Evolutionary conservation across 257 asterid genomes (phyloP), one percentile per base, ranked within the genome.

Genomic region (Petunia secreta): DNA sequence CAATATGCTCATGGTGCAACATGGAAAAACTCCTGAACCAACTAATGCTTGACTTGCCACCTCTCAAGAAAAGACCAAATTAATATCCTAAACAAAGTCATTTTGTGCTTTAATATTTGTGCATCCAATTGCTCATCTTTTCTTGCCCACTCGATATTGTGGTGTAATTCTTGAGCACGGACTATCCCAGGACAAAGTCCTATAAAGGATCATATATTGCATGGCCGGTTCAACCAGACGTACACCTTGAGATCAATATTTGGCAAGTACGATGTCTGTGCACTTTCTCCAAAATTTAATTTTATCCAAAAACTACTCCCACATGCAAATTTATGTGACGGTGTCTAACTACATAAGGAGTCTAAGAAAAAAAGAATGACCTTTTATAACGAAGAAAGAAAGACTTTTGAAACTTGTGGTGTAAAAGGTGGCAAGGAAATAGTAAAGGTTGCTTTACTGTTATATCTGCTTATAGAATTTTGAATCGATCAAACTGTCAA

Each of bases 21-120:
- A 43, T 16, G 57, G 75, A 68, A 9, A 50, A 39, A 64, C 73
- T 64, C 46, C 68, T 46, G 38, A 14, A 65, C 73, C 50, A 65
- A 65, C 50, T 68, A 40, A 68, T 43, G 5, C 40, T 68, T 37
- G 53, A 2, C 40, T 68, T 37, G 53, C 57, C n/a, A 44, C 58
- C 58, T 46, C 58, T 69, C 76, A 44, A 44, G 25, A 68, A 36
- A 37, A 6, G 41, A 63, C 43, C 43, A 63, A 34, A 44, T 25
- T 44, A 8, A 44, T 36, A 5, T 44, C 75, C 57, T 44, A 8
- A 68, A 68, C 4, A 16, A 8, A 11, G n/a, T 44, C 76, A 39
- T 69, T 16, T 69, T 6, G 10, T 44, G 76, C 76, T 25, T 44
- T 9, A 4, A 8, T 46, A 69, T 44, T 69, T 69, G 39, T 44